Conservation (phyloP, 1,139 yeast species). For the Candida sp. region DNA sequence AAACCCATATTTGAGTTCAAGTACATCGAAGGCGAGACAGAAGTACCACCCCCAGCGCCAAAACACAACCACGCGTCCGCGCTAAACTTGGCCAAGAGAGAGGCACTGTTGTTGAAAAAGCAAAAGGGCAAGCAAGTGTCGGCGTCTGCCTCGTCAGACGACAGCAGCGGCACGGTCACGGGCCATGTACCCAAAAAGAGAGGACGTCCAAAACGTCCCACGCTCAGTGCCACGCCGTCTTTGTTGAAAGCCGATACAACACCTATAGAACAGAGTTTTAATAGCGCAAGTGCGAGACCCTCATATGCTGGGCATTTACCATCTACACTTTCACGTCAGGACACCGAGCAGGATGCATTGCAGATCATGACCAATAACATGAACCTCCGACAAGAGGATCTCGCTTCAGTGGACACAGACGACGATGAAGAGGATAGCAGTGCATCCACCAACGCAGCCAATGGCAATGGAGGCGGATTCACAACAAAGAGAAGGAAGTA, state of each 20-base stretch:
- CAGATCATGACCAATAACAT: slow-evolving; percentile 38
- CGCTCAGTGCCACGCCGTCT: slow-evolving; percentile 29
- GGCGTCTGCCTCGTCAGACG: slow-evolving; percentile 11
- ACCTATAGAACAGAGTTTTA: slow-evolving; percentile 23
- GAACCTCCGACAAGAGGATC: slow-evolving; percentile 42
- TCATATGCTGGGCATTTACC: slow-evolving; percentile 21
- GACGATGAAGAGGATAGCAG: slow-evolving; percentile 29
- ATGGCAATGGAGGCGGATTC: slow-evolving; percentile 17
- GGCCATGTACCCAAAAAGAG: slow-evolving; percentile 40
- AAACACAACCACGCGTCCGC: slow-evolving; percentile 79
- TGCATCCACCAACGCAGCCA: slow-evolving; percentile 14
- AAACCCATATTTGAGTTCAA: slow-evolving; percentile 70
- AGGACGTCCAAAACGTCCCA: slow-evolving; percentile 49
- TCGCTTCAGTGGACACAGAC: slow-evolving; percentile 39
- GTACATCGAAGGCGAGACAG: slow-evolving; percentile 57
- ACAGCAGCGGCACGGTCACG: slow-evolving; percentile 15
- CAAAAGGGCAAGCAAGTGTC: slow-evolving; percentile 10
- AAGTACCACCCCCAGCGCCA: slow-evolving; percentile 83
- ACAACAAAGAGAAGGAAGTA: slow-evolving; percentile 7
- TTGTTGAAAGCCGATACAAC: slow-evolving; percentile 37
- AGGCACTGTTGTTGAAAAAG: slow-evolving; percentile 18
- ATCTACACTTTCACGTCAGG: slow-evolving; percentile 37
- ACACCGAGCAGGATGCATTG: slow-evolving; percentile 47
- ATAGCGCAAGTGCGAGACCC: slow-evolving; percentile 20
- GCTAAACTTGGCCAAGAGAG: slow-evolving; percentile 50